phyloP scores from a whole-genome alignment of 768 basidiomycete genomes.

The Mycena venus region DNA sequence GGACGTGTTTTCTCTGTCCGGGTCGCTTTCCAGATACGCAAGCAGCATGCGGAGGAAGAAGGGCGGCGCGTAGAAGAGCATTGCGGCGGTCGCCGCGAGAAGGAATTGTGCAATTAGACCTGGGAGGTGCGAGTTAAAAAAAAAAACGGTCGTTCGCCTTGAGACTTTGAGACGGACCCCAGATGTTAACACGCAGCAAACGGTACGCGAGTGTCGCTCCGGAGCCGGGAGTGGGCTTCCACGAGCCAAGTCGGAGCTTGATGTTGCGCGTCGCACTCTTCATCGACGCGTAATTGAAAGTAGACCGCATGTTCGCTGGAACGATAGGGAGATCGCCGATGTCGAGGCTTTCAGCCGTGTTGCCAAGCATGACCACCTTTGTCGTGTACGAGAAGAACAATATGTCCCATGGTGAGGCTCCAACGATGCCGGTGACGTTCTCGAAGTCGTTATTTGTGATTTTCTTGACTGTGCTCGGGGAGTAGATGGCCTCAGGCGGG shows the following conservation, averaged over 20 bases:
- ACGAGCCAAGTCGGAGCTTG: constrained; percentile 65
- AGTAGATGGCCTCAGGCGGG: constrained; percentile 81
- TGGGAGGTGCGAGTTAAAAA: background rate
- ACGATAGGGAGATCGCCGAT: constrained; percentile 92
- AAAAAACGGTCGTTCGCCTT: too few relatives aligned
- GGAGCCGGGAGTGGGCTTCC: constrained; percentile 71
- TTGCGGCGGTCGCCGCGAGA: constrained; percentile 70
- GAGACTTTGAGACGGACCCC: constrained; percentile 7
- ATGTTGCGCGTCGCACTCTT: constrained; percentile 65
- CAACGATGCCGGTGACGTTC: constrained; percentile 79
- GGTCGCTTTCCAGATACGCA: constrained; percentile 71
- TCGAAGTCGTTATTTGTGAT: constrained; percentile 72
- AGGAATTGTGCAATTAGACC: constrained; percentile 55
- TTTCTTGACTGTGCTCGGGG: constrained; percentile 72
- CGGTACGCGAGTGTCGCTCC: constrained; percentile 77
- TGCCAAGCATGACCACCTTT: constrained; percentile 87
- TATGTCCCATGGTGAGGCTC: constrained; percentile 70
- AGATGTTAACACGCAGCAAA: constrained; percentile 69
- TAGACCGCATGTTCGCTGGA: constrained; percentile 77
- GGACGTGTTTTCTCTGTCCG: constrained; percentile 59
- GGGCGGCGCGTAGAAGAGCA: constrained; percentile 75
- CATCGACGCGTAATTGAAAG: constrained; percentile 76
- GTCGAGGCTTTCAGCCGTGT: constrained; percentile 79
- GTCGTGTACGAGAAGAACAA: constrained; percentile 92
- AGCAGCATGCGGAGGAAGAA: constrained; percentile 71